phyloP scores from a whole-genome alignment of 1,284 basidiomycete species.

The Kwoniella shivajii region DNA sequence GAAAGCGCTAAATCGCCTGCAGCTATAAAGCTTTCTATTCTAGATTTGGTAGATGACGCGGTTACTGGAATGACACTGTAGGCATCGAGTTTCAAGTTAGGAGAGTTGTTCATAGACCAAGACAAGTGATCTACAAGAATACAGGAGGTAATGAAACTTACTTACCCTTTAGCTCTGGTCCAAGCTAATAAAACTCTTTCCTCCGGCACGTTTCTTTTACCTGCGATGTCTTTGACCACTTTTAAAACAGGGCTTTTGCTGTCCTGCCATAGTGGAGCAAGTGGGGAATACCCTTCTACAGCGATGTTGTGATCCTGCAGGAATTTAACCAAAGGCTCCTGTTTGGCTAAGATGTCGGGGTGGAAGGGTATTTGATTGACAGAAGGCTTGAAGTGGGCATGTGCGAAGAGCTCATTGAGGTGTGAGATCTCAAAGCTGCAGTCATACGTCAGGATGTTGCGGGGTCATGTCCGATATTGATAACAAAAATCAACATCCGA shows the following conservation, averaged over 20 bases:
- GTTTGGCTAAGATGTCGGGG: slow-evolving; percentile 66
- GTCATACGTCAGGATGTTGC: no score
- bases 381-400: slow-evolving; percentile 59
- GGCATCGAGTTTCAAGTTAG: not conserved
- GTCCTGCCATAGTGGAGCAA: slow-evolving; percentile 64
- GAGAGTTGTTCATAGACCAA: not conserved
- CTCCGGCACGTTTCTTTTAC: slow-evolving; percentile 61
- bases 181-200: slow-evolving; percentile 66
- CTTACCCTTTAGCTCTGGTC: slow-evolving; percentile 42
- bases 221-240: slow-evolving; percentile 62
- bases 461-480: not conserved
- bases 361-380: slow-evolving; percentile 75
- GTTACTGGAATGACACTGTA: slow-evolving; percentile 59
- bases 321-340: slow-evolving; percentile 63
- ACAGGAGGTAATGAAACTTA: no score
- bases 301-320: slow-evolving; percentile 63
- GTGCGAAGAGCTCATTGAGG: slow-evolving; percentile 18
- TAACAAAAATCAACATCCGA: not conserved
- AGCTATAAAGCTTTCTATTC: slow-evolving; percentile 67
- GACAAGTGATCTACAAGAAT: slow-evolving; percentile 63
- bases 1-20: slow-evolving; percentile 56
- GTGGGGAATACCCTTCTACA: slow-evolving; percentile 69
- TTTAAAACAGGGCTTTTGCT: slow-evolving; percentile 65
- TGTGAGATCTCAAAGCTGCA: slow-evolving; percentile 59
- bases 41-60: slow-evolving; percentile 66